A percentile compares a stretch with the other conserved stretches of the same genome.
Evolutionary conservation across 768 basidiomycete species (phyloP).

Genomic region (Amanita jacksonii): DNA sequence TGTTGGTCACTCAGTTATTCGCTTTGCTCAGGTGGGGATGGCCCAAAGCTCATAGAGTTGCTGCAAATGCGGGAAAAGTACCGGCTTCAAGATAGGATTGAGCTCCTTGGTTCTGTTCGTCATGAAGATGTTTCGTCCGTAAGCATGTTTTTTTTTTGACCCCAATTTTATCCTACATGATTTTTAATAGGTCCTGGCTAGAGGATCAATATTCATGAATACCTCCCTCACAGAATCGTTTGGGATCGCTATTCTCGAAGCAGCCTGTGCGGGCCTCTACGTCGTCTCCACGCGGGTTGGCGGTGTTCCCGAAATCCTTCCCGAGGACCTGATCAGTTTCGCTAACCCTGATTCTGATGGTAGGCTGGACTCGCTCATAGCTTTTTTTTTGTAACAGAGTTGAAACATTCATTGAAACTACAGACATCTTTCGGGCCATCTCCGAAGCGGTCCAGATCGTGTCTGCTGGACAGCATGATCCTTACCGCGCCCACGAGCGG

Average conservation of each 20-base stretch:
- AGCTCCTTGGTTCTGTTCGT: conserved; percentile 72
- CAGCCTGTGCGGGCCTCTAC: conserved; percentile 89
- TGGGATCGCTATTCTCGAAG: conserved; percentile 96
- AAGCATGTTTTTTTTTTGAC: conserved; percentile 16
- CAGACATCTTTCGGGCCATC: conserved; percentile 82
- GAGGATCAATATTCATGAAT: conserved; percentile 89
- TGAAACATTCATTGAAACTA: background rate
- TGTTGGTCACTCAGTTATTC: too few relatives aligned
- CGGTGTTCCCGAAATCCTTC: conserved; percentile 91
- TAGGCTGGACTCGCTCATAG: conserved; percentile 23
- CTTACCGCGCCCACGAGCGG: conserved; percentile 63
- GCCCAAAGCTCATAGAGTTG: conserved; percentile 90
- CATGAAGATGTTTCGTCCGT: conserved; percentile 81
- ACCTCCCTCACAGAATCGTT: conserved; percentile 95
- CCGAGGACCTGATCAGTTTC: conserved; percentile 91
- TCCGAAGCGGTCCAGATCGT: conserved; percentile 73
- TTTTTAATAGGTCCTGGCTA: conserved; percentile 57
- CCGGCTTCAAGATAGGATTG: conserved; percentile 84
- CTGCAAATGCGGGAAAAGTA: conserved; percentile 94
- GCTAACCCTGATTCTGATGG: conserved; percentile 92
- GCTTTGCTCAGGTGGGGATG: conserved; percentile 65
- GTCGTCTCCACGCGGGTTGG: conserved; percentile 93
- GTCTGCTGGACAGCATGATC: conserved; percentile 59
- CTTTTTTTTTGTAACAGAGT: background rate
- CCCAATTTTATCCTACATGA: background rate